Conservation (phyloP, 768 basidiomycete genomes). For the Agaricus blazei region DNA sequence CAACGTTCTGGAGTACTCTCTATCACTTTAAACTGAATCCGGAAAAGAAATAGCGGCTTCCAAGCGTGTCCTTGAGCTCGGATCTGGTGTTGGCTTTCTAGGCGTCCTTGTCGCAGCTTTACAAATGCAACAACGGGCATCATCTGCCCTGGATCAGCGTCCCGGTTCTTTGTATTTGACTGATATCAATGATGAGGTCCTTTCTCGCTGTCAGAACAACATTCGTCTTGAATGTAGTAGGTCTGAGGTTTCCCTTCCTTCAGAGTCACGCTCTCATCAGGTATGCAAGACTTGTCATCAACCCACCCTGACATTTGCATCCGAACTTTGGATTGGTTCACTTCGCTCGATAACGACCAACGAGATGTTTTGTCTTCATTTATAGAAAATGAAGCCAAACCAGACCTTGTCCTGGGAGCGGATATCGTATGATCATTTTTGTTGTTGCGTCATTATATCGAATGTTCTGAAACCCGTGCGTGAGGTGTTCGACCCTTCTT, state of each 20-base stretch:
- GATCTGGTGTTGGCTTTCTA: constrained; percentile 73
- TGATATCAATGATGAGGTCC: constrained; percentile 60
- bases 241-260: constrained; percentile 30
- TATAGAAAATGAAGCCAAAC: constrained; percentile 36
- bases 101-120: constrained; percentile 57
- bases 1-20: not conserved
- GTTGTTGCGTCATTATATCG: not conserved
- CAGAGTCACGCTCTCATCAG: not conserved
- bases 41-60: constrained; percentile 41
- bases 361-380: constrained; percentile 21
- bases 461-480: not conserved
- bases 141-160: not conserved
- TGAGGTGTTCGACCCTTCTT: constrained; percentile 64
- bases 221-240: constrained; percentile 62
- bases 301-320: constrained; percentile 40
- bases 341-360: constrained; percentile 37
- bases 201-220: constrained; percentile 57
- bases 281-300: constrained; percentile 49
- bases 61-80: constrained; percentile 63
- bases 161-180: constrained; percentile 38
- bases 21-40: not conserved
- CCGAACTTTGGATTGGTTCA: constrained; percentile 60
- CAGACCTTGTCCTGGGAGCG: constrained; percentile 65
- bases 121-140: constrained; percentile 31
- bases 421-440: constrained; percentile 42